Conservation (phyloP, 1,284 basidiomycete species). For the Abortiporus biennis region DNA sequence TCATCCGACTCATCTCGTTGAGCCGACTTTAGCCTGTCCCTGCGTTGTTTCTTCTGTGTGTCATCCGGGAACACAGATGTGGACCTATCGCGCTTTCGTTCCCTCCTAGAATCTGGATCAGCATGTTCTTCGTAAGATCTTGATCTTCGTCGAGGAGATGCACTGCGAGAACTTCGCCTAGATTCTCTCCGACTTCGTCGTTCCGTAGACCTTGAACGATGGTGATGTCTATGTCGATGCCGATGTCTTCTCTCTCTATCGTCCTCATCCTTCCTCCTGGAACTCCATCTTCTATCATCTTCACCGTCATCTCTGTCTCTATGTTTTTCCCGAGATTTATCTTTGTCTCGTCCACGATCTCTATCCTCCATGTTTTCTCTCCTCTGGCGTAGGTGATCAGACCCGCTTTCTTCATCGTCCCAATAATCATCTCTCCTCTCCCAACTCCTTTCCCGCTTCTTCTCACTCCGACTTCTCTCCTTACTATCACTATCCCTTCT, state of each 20-base stretch:
- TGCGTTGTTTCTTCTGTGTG: not conserved
- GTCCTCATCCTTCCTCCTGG: constrained; percentile 4
- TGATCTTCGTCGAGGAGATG: constrained; percentile 3
- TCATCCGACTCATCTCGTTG: not conserved
- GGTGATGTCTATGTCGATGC: constrained; percentile 7
- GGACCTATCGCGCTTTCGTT: too few species aligned
- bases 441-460: constrained; percentile 31
- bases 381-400: too few species aligned
- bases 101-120: not conserved
- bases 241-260: constrained; percentile 7
- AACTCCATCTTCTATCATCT: constrained; percentile 13
- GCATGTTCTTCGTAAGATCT: not conserved
- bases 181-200: constrained; percentile 1
- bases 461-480: constrained; percentile 25
- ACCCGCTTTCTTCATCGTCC: constrained; percentile 26
- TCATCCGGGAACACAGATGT: not conserved
- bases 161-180: constrained; percentile 2
- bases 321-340: constrained; percentile 8
- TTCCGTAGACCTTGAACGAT: constrained; percentile 9
- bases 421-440: constrained; percentile 36
- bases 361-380: too few species aligned
- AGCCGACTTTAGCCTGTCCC: not conserved
- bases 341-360: too few species aligned
- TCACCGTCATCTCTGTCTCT: constrained; percentile 7
- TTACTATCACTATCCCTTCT: constrained; percentile 16